Evolutionary conservation across 768 basidiomycete genomes (phyloP), one percentile per base, ranked within the genome.

Genomic region (Leccinum subgranulosum): DNA sequence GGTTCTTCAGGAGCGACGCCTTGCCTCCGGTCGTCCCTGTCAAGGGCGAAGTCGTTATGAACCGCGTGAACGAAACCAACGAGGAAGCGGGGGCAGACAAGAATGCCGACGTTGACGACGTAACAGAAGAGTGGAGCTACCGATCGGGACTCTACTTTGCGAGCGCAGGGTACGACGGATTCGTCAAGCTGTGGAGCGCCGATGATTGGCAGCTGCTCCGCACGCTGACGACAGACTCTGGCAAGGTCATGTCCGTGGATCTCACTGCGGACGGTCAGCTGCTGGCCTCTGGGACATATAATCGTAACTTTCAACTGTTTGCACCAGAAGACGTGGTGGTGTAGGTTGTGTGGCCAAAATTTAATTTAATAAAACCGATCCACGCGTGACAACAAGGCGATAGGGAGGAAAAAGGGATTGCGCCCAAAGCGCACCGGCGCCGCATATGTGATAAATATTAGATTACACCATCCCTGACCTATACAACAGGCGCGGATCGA

Each of bases 221-320:
- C 60, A 90, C 90, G 46, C 79, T 99, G 57, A 86, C 93, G 52
- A 95, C 94, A 21, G 96, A 98, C 68, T 88, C 90, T 27, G 94
- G 95, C n/a, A 98, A 98, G 74, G 95, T 98, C 59, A 99, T 98
- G 97, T 92, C 91, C 7, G 94, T 98, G 10, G 97, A 99, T 70
- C 80, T 98, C 21, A 85, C 87, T 27, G 80, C 80, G 54, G 92
- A 96, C 70, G 92, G 87, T 12, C 86, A 85, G 65, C 80, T 92
- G 69, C 81, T 97, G 46, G 95, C 87, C 4, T 90, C 89, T 6
- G 94, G 94, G 36, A 94, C 92, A 46, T 96, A 92, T 72, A 95
- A 93, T 74, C 81, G 95, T 58, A 94, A 90, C 74, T 97, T 93
- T 81, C 95, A 98, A 70, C 77, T 98, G 57, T 98, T 92, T 72